Conservation (phyloP, 2,329 filamentous ascomycete genomes). For the Emydomyces testavorans region DNA sequence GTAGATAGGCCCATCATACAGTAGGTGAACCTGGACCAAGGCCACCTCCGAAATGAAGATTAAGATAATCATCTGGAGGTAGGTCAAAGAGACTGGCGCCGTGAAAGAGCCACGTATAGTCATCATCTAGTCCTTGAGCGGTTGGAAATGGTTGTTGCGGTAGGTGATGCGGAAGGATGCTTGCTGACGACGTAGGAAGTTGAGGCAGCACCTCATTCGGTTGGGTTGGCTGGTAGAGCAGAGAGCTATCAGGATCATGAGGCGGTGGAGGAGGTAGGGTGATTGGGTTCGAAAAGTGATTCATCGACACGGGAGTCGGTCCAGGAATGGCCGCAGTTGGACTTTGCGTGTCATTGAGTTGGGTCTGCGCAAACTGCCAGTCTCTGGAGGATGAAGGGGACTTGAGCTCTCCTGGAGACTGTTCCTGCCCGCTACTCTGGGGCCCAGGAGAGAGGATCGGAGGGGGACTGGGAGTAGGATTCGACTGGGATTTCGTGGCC, state of each 20-base stretch:
- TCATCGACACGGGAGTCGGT: neutral
- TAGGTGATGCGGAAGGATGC: conserved; percentile 10
- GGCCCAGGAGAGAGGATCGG: conserved; percentile 5
- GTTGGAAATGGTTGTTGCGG: conserved; percentile 10
- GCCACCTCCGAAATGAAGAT: conserved; percentile 15
- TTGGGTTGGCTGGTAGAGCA: conserved; percentile 3
- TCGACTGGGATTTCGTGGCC: conserved; percentile 1
- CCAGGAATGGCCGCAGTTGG: neutral
- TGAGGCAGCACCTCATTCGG: conserved; percentile 9
- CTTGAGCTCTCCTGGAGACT: conserved; percentile 1
- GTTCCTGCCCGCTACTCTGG: conserved; percentile 2
- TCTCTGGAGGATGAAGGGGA: conserved; percentile 10
- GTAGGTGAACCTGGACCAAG: conserved; percentile 7
- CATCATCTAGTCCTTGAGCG: conserved; percentile 7
- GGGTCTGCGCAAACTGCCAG: conserved; percentile 6
- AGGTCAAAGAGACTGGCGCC: conserved; percentile 16
- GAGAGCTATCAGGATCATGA: conserved; percentile 1
- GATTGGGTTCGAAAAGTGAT: conserved; percentile 7
- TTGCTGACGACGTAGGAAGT: conserved; percentile 7
- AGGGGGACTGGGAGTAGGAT: conserved; percentile 9
- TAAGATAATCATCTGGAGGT: conserved; percentile 17
- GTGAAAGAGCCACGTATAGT: conserved; percentile 17
- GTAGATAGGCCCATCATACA: neutral
- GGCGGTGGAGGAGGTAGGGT: conserved; percentile 12
- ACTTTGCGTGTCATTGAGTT: neutral